A percentile compares a stretch with the other conserved stretches of the same genome.
These are phyloP conservation scores for Verbascum thapsus DNA, from an alignment of 257 asterid genomes.

Conservation along the genomic window DNA sequence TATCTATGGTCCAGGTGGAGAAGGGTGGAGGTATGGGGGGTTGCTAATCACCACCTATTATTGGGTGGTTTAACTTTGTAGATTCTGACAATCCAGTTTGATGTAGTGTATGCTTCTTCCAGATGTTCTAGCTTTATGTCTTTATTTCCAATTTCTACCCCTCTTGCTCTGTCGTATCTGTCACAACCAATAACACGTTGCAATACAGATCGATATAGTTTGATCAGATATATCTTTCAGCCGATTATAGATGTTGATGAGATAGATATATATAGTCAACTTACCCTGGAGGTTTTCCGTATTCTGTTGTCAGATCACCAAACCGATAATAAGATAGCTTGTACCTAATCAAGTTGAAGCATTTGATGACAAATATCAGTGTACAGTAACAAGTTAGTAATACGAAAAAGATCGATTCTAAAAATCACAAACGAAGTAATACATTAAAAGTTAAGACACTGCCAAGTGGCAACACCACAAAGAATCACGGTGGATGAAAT, in stretches of 20 bases:
- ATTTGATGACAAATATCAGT: neutral
- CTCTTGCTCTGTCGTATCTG: slow-evolving; percentile 96
- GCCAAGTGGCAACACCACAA: slow-evolving; percentile 7
- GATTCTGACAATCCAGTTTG: slow-evolving; percentile 95
- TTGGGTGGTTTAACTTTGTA: slow-evolving; percentile 94
- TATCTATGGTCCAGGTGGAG: neutral
- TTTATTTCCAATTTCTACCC: slow-evolving; percentile 95
- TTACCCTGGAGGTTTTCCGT: no score
- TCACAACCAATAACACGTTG: slow-evolving; percentile 20
- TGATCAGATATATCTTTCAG: neutral
- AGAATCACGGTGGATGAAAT: slow-evolving; percentile 6
- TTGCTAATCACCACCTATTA: slow-evolving; percentile 68
- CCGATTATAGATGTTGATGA: neutral
- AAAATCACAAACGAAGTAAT: neutral
- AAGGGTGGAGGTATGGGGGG: neutral
- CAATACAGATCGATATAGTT: neutral
- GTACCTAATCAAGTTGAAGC: neutral
- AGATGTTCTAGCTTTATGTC: slow-evolving; percentile 86
- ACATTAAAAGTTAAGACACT: neutral
- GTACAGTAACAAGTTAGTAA: slow-evolving; percentile 12
- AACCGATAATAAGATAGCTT: no score
- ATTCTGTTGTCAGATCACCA: no score
- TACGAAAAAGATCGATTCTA: no score
- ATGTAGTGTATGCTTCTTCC: slow-evolving; percentile 96
- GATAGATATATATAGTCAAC: no score